Evolutionary conservation across 2,329 filamentous ascomycete genomes (phyloP), one percentile per base, ranked within the genome.

Genomic region (Botrytis hyacinthi): DNA sequence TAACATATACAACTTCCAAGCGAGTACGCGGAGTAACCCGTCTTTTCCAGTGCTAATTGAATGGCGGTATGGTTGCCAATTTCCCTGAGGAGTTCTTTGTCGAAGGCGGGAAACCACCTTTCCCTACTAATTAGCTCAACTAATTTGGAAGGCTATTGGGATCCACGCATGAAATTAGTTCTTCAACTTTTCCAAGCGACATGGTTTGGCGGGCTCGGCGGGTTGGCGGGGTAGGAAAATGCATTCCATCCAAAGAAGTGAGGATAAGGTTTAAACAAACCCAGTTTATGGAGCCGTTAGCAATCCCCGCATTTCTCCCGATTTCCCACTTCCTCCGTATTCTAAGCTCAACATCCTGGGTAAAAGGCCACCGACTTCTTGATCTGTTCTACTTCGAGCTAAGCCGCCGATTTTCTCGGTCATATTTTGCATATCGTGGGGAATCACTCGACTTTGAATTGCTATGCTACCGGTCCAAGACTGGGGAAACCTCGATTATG

Each of bases 361-460:
- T 42, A 57, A 57, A 57, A 57, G 14, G 51, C 51, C 51, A 57
- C 51, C 44, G 63, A 29, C 42, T 67, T 57, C 48, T 63, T 63
- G 57, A 22, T 40, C n/a, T 40, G 6, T 26, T 54, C 65, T 60
- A 32, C 67, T 71, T 71, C 44, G 48, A 57, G 65, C 35, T 59
- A 67, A 66, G 63, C 61, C 70, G 70, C 73, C 70, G 44, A 44
- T 67, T 62, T 61, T 76, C 54, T 77, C 76, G 76, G 75, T 65
- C 70, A 74, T 57, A 76, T 66, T 37, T 37, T 51, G 29, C 12
- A 51, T 37, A 37, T 40, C 65, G 7, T 68, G 65, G 35, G 46
- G 65, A 54, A 68, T 54, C 4, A 22, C 40, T 12, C 14, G 26
- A 42, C 16, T 29, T 3, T 35, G 16, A 20, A 61, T 20, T 8